Percentiles rank a stretch among this genome's conserved stretches.
Conservation (phyloP, 495 filamentous ascomycete genomes). For the Lasiosphaeriaceae sp. region DNA sequence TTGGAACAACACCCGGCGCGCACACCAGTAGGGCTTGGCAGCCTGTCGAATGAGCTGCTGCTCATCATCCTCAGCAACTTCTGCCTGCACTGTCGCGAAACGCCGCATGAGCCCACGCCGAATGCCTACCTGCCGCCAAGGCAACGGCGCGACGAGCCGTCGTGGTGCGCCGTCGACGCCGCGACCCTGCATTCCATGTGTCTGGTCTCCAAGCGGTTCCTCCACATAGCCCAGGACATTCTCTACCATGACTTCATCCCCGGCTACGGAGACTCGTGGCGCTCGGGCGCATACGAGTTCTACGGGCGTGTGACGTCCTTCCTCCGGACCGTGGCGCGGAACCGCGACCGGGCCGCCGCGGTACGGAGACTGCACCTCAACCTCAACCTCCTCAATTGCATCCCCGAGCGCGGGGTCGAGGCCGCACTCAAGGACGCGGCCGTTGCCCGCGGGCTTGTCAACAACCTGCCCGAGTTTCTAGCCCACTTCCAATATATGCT, state of each 20-base stretch:
- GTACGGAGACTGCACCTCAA: neutral
- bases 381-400: neutral
- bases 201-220: conserved; percentile 14
- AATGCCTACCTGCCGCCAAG: neutral
- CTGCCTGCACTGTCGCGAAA: conserved; percentile 16
- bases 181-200: conserved; percentile 11
- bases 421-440: conserved; percentile 6
- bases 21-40: conserved; percentile 3
- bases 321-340: neutral
- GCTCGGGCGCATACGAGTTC: conserved; percentile 1
- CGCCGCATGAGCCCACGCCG: neutral
- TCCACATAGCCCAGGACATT: conserved; percentile 11
- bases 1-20: no score
- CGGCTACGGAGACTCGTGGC: conserved; percentile 12
- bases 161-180: conserved; percentile 14
- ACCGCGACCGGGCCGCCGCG: neutral
- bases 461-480: conserved; percentile 15
- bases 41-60: conserved; percentile 14
- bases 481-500: neutral
- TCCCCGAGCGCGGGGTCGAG: neutral
- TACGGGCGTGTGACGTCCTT: conserved; percentile 10
- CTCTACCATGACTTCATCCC: conserved; percentile 19
- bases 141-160: neutral
- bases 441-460: conserved; percentile 5
- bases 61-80: conserved; percentile 17